Evolutionary conservation across 768 basidiomycete species (phyloP).

Genomic region (Boletus insuetus): DNA sequence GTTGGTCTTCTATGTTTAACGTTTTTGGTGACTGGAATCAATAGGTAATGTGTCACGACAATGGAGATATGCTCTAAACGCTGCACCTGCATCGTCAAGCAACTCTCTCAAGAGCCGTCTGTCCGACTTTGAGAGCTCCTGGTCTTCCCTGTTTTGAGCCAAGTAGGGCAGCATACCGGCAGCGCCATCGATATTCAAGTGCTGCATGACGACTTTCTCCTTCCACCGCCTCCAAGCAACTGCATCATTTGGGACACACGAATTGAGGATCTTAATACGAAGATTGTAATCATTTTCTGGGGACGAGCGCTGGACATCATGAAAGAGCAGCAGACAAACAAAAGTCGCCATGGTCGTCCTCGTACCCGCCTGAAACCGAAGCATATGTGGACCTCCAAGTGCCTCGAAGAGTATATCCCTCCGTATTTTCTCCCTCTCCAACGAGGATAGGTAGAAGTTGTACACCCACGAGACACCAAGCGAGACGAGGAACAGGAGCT

Average conservation of each 20-base stretch:
- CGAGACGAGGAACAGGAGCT: constrained; percentile 31
- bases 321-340: not conserved
- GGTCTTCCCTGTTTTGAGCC: not conserved
- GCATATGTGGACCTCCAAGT: constrained; percentile 7
- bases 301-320: not conserved
- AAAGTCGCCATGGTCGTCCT: constrained; percentile 13
- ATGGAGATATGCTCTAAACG: not conserved
- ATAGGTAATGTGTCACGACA: too few species aligned
- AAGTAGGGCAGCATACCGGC: not conserved
- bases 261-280: not conserved
- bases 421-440: constrained; percentile 31
- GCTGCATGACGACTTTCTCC: not conserved
- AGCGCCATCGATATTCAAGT: not conserved
- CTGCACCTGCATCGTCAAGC: not conserved
- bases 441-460: constrained; percentile 30
- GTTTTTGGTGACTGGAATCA: too few species aligned
- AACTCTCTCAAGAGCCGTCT: not conserved
- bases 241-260: not conserved
- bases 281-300: not conserved
- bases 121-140: not conserved
- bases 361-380: constrained; percentile 7
- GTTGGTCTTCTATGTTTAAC: too few species aligned
- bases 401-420: constrained; percentile 8
- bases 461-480: constrained; percentile 33
- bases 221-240: not conserved